Base-by-base conservation (phyloP, 345 rosid genomes). In the Diplotaxis tenuifolia region DNA sequence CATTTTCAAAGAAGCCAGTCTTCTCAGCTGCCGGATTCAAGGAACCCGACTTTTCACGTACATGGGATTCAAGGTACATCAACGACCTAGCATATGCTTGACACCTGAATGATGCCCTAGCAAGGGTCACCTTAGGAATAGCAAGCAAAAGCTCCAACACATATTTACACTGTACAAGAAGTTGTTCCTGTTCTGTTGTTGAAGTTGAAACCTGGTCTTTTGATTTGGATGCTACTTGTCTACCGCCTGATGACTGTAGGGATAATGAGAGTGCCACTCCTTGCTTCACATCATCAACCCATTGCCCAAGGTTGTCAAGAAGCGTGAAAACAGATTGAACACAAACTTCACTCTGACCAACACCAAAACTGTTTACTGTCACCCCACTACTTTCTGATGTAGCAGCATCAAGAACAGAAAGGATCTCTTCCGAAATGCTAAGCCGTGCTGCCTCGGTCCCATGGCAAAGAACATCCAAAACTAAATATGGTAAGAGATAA, bases 241-340 rank as follows among this genome's bases (percentile, higher is more conserved):
- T 88, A 65, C 88, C 81, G 56, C 87, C 72, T 60, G 85, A 79
- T 62, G 89, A 64, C 59, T 81, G 87, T 47, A 82, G 38, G 65
- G 96, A 82, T 45, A 81, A 85, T 23, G 95, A 88, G 72, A 94
- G 91, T 78, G 98, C 93, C 69, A 88, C 79, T 69, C 85, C 96
- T 71, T 89, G 97, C 68, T 87, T 84, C 79, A 86, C 80, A 77
- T 91, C 98, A 71, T 91, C 98, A 79, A 87, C 91, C 98, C 98
- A 94, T 81, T 94, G 97, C 72, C 96, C 97, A 65, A 94, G 96
- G 83, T 91, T 94, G 82, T 94, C 98, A 12, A 94, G 96, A 83
- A 94, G 96, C 74, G 93, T 91, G 79, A 94, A 94, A 55, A 91
- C 88, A 76, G 97, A 91, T 82, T 94, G 97, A 79, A 88, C 84